Conservation (phyloP, 2,329 filamentous ascomycete species). For the Verticillium nubilum region DNA sequence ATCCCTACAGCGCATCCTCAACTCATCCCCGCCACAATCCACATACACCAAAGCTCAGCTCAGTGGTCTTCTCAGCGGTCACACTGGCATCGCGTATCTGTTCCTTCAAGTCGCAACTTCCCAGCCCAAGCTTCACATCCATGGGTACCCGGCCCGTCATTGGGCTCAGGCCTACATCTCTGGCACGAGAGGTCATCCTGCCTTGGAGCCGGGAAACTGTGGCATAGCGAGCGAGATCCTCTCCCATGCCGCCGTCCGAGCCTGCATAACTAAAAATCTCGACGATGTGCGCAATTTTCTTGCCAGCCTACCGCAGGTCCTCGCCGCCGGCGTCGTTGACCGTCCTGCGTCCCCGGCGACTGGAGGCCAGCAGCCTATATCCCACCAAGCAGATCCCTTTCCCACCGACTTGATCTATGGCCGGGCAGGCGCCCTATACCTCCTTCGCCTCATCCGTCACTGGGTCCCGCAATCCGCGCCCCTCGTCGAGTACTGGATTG, state of each 20-base stretch:
- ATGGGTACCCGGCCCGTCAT: conserved; percentile 31
- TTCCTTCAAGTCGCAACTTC: conserved; percentile 42
- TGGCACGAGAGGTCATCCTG: conserved; percentile 24
- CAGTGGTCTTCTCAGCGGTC: conserved; percentile 47
- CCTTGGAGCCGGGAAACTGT: conserved; percentile 36
- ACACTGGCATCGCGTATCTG: conserved; percentile 50
- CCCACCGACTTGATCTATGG: conserved; percentile 62
- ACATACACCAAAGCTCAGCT: conserved; percentile 26
- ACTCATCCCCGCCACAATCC: conserved; percentile 27
- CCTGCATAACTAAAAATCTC: conserved; percentile 33
- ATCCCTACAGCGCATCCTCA: conserved; percentile 30
- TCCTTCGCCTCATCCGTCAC: conserved; percentile 57
- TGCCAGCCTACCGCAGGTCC: conserved; percentile 27
- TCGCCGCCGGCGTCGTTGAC: conserved; percentile 13
- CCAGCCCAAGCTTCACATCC: conserved; percentile 37
- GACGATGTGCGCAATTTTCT: conserved; percentile 33
- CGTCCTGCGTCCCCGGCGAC: neutral
- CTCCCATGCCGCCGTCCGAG: conserved; percentile 36
- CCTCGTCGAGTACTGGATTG: conserved; percentile 47
- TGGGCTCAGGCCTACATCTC: conserved; percentile 45
- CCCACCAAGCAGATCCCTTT: conserved; percentile 27
- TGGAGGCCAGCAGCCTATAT: too few relatives aligned
- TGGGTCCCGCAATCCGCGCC: conserved; percentile 44
- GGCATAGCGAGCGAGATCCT: conserved; percentile 46
- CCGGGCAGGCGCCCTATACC: conserved; percentile 61